Evolutionary conservation across 208 protist genomes (phyloP).

Genomic region (Acanthamoeba culbertsoni): DNA sequence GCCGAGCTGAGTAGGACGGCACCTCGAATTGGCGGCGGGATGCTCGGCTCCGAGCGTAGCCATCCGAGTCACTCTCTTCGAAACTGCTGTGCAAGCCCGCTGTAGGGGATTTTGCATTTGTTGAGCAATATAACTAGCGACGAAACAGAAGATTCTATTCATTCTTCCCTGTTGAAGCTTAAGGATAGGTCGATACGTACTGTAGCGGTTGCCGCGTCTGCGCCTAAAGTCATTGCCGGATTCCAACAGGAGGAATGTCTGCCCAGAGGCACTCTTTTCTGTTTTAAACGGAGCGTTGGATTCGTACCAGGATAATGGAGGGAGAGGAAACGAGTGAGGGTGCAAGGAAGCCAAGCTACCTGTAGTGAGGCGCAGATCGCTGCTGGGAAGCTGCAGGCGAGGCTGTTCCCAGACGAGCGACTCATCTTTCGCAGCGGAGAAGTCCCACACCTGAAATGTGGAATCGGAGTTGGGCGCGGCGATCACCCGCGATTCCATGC

Average conservation of each 20-base stretch:
- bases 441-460: conserved; percentile 24
- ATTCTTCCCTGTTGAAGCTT: not conserved
- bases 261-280: not conserved
- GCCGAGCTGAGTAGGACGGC: not conserved
- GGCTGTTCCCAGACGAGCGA: too few species aligned
- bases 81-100: not conserved
- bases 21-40: not conserved
- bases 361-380: not conserved
- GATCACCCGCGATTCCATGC: not conserved
- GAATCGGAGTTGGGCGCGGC: conserved; percentile 28
- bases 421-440: not conserved
- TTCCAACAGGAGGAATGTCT: not conserved
- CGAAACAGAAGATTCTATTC: not conserved
- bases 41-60: not conserved
- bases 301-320: too few species aligned
- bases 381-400: not conserved
- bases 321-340: too few species aligned
- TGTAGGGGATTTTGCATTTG: too few species aligned
- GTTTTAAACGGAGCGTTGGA: not conserved
- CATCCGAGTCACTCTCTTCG: not conserved
- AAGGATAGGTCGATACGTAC: not conserved
- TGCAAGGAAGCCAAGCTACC: too few species aligned
- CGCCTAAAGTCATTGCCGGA: not conserved
- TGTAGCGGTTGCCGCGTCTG: not conserved
- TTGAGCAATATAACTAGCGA: too few species aligned